Evolutionary conservation across 2,329 filamentous ascomycete species (phyloP).

Genomic region (Calonectria pauciramosa): DNA sequence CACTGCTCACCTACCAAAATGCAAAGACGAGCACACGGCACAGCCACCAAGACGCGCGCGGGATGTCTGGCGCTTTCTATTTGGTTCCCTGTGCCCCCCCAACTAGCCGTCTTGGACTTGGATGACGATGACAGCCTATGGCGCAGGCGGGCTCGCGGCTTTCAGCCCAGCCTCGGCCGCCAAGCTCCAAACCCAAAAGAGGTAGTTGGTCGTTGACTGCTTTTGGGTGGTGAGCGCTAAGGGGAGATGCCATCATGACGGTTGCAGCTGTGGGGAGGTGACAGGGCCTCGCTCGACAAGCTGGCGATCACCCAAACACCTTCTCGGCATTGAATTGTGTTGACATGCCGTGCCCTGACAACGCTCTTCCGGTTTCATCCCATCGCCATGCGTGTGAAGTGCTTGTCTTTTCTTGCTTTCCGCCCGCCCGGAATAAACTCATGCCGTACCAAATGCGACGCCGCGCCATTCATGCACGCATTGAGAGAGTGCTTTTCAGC

Average conservation of each 20-base stretch:
- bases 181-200: constrained; percentile 22
- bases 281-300: neutral
- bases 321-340: constrained; percentile 5
- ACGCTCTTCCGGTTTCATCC: constrained; percentile 19
- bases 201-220: neutral
- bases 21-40: constrained; percentile 21
- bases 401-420: neutral
- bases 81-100: neutral
- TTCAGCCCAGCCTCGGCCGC: constrained; percentile 6
- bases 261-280: constrained; percentile 5
- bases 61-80: constrained; percentile 25
- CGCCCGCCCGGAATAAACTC: constrained; percentile 18
- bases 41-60: constrained; percentile 34
- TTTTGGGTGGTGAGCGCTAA: constrained; percentile 3
- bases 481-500: neutral
- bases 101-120: neutral
- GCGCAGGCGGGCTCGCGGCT: neutral
- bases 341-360: neutral
- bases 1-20: constrained; percentile 16
- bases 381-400: neutral
- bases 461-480: constrained; percentile 23
- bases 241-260: constrained; percentile 17
- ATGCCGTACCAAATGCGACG: constrained; percentile 28
- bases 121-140: neutral
- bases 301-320: neutral